These are phyloP conservation scores for Fusarium begoniae DNA, from an alignment of 2,329 filamentous ascomycete species.

Conservation along the genomic window DNA sequence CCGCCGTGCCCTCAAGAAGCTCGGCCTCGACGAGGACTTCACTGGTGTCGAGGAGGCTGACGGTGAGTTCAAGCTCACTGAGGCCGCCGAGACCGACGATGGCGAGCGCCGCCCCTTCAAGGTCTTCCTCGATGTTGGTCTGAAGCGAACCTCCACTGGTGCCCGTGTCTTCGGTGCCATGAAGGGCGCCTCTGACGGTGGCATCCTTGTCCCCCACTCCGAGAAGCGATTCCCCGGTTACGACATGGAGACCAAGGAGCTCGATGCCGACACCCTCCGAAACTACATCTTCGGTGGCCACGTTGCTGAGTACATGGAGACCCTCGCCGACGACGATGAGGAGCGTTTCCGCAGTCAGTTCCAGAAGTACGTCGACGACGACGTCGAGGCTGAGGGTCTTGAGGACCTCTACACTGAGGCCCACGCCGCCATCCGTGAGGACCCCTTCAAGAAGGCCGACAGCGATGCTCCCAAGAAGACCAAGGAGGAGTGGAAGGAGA, in stretches of 20 bases:
- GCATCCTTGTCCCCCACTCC: conserved; percentile 96
- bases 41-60: conserved; percentile 95
- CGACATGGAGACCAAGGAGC: conserved; percentile 97
- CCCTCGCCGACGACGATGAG: conserved; percentile 98
- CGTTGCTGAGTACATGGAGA: conserved; percentile 99
- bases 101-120: conserved; percentile 99
- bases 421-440: conserved; percentile 95
- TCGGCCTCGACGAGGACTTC: conserved; percentile 93
- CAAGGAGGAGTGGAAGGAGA: conserved; percentile 97
- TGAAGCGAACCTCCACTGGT: conserved; percentile 96
- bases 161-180: conserved; percentile 99
- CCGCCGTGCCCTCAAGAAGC: conserved; percentile 96
- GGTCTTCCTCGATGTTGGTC: conserved; percentile 97
- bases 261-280: conserved; percentile 95
- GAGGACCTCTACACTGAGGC: conserved; percentile 97
- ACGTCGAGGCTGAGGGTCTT: conserved; percentile 93
- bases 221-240: conserved; percentile 99
- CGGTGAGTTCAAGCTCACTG: conserved; percentile 95
- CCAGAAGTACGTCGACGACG: conserved; percentile 96
- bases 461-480: conserved; percentile 83
- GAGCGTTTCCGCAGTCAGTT: conserved; percentile 99
- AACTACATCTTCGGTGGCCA: conserved; percentile 99
- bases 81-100: conserved; percentile 81
- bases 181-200: conserved; percentile 99
- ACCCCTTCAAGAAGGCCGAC: conserved; percentile 95